Evolutionary conservation across 2,329 filamentous ascomycete genomes (phyloP), one percentile per base, ranked within the genome.

Genomic region (Penicillium sp.): DNA sequence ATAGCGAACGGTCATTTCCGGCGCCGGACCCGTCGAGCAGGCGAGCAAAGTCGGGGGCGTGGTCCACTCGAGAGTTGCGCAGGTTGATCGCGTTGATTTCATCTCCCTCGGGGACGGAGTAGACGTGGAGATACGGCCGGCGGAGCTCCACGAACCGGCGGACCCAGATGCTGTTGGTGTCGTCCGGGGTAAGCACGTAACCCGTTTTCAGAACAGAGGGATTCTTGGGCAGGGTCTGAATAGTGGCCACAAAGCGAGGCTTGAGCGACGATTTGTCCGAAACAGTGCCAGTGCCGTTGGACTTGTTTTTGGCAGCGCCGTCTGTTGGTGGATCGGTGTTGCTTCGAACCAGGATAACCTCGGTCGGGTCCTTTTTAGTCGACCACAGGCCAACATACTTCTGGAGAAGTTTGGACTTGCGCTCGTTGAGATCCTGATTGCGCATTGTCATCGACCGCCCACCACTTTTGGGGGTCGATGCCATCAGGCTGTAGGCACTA

Each of bases 81-180:
- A 98, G 77, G 65, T 92, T 95, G 60, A 97, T 88, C 8, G 93
- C 85, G 46, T 86, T 89, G 40, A 96, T 80, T 70, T 96, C 92
- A 60, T 97, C 93, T 15, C 92, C 91, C 35, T 95, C 88, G 0
- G 85, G 83, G 0, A 83, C 87, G 20, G 20, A 23, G 72, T 97
- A 89, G 31, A 98, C 82, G 69, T 97, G 90, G 46, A 98, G 78
- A 66, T 97, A 98, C 0, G 93, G 93, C 45, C 87, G 81, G 28
- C 93, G 83, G 25, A 98, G 80, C 72, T 98, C 93, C 43, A 96
- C 89, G 65, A 95, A 97, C 37, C 92, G 85, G 61, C 91, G 89
- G 25, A 93, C 81, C 93, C 93, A 98, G 53, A 87, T 82, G 20
- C 85, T 88, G 56, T 72, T 68, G 46, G 88, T 86, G 47, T 84